Percentiles rank a stretch among this genome's conserved stretches.
Evolutionary conservation across 2,329 filamentous ascomycete genomes (phyloP).

Genomic region (Scedosporium apiospermum): DNA sequence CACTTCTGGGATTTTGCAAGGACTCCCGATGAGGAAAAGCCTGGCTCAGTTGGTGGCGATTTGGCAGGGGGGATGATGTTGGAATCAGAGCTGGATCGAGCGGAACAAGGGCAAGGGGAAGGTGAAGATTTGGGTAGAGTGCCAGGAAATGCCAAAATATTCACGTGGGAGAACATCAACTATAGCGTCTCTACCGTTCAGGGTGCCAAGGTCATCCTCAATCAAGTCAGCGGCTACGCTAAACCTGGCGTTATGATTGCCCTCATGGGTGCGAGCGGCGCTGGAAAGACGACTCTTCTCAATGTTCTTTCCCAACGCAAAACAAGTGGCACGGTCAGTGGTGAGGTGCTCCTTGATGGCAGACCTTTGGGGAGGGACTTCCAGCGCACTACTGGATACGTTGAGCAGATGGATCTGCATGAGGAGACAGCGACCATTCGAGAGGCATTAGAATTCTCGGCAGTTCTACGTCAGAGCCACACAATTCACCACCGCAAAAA

Average conservation of each 20-base stretch:
- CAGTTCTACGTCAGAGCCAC: conserved; percentile 51
- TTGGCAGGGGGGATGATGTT: too few relatives aligned
- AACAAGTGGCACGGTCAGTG: conserved; percentile 32
- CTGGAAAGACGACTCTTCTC: conserved; percentile 76
- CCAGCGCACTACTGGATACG: conserved; percentile 62
- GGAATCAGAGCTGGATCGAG: neutral
- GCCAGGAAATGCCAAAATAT: conserved; percentile 24
- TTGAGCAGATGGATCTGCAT: conserved; percentile 80
- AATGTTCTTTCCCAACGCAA: conserved; percentile 63
- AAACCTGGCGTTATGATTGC: conserved; percentile 59
- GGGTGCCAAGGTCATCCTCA: conserved; percentile 24
- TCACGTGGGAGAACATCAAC: conserved; percentile 42
- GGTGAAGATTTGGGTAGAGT: neutral
- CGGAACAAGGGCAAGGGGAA: too few relatives aligned
- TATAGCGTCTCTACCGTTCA: conserved; percentile 46
- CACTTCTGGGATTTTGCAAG: conserved; percentile 17
- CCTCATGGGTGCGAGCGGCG: conserved; percentile 66
- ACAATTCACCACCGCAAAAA: conserved; percentile 42
- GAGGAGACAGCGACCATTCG: conserved; percentile 71
- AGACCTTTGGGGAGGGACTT: conserved; percentile 35
- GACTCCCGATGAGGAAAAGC: too few relatives aligned
- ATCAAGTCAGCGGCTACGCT: conserved; percentile 10
- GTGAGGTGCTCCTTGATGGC: conserved; percentile 54
- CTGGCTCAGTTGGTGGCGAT: too few relatives aligned
- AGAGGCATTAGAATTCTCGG: conserved; percentile 72